These are phyloP conservation scores for Suhomyces bolitotheri DNA, from an alignment of 1,139 yeast genomes.

Conservation along the genomic window DNA sequence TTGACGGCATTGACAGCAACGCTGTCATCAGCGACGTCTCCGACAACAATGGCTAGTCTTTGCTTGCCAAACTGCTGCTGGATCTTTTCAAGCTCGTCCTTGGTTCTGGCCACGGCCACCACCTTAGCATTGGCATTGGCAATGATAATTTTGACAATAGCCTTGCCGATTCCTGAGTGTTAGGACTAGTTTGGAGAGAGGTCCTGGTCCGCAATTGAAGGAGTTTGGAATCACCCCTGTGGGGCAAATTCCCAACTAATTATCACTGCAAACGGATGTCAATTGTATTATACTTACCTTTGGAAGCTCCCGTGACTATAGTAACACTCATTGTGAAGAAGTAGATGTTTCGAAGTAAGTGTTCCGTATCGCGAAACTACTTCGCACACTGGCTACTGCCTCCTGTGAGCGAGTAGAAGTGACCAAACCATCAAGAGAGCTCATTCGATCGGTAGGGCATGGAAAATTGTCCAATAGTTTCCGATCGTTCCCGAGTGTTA, in stretches of 20 bases:
- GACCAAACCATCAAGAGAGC: too few species aligned
- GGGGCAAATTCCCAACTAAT: too few species aligned
- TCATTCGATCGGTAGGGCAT: too few species aligned
- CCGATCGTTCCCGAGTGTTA: too few species aligned
- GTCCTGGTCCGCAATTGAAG: too few species aligned
- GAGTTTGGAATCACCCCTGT: too few species aligned
- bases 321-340: constrained; percentile 28
- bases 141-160: constrained; percentile 60
- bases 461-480: too few species aligned
- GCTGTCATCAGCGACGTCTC: constrained; percentile 60
- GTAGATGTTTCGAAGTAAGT: too few species aligned
- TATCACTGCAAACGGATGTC: too few species aligned
- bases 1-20: constrained; percentile 45
- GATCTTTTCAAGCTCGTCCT: constrained; percentile 45
- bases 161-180: constrained; percentile 74
- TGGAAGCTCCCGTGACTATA: constrained; percentile 71
- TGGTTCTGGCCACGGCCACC: constrained; percentile 74
- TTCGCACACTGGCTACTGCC: too few species aligned
- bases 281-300: constrained; percentile 45
- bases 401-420: too few species aligned
- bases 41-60: constrained; percentile 57
- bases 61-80: constrained; percentile 45
- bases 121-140: constrained; percentile 34
- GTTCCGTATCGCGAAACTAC: too few species aligned
- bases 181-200: constrained; percentile 1